Evolutionary conservation across 2,329 filamentous ascomycete species (phyloP), one percentile per base, ranked within the genome.

Genomic region (Ceratocystis alfenasii): DNA sequence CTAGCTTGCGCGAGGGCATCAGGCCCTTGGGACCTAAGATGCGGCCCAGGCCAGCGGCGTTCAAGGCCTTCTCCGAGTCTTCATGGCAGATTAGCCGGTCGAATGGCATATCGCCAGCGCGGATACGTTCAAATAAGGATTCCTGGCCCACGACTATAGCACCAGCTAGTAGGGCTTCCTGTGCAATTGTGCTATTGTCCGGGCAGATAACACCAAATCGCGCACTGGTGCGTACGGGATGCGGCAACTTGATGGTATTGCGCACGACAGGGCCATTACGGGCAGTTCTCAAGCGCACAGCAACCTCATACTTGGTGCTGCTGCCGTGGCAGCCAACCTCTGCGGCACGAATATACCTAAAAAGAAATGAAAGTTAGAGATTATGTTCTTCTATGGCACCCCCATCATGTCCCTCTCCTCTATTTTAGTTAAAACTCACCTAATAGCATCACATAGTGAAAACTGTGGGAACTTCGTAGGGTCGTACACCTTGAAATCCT

Each of bases 201-300:
- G 89, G 86, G 74, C 88, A 93, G 70, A 99, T 89, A 66, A 97
- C 94, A 73, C 87, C 94, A 72, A 99, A 91, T 69, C 87, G 86
- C 63, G 91, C 81, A 74, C 95, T 90, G 69, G 89, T 95, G 75
- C 90, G 89, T 70, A 97, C 89, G 3, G 92, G 87, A 75, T 95
- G 88, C 0, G 94, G 94, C 20, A 99, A 86, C 53, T 88, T 87
- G 73, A 99, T 81, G 74, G 90, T 89, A 77, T 89, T 95, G 69
- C 92, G 89, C 70, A 99, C 81, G 7, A 94, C 85, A 20, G 92
- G 87, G 0, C 92, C 91, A 75, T 91, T 92, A 75, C 92, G 93
- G 70, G 85, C 81, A 1, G 93, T 91, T 72, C 87, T 87, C 69
- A 99, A 78, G 72, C 88, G 91, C 71, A 99, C 78, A 72, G 89